Evolutionary conservation across 257 asterid species (phyloP).

Genomic region (Orobanche coerulescens): DNA sequence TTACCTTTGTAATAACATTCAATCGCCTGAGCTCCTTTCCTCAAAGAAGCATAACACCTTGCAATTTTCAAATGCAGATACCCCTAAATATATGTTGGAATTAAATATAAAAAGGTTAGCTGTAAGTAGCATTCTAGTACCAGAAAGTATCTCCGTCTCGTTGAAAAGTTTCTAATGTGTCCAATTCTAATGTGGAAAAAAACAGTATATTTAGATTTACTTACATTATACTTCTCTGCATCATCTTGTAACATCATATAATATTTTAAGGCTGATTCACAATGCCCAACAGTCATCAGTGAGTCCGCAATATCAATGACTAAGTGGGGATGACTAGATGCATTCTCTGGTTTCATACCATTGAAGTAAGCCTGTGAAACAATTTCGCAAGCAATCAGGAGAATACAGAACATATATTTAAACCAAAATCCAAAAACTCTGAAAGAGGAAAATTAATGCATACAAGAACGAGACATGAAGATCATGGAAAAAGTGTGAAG

Average conservation of each 20-base stretch:
- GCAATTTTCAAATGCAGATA: conserved; percentile 56
- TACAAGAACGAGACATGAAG: conserved; percentile 6
- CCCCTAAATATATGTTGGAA: conserved; percentile 41
- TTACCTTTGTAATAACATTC: conserved; percentile 56
- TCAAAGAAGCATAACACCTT: conserved; percentile 44
- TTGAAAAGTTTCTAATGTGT: neutral
- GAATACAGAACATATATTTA: neutral
- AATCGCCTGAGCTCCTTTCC: conserved; percentile 42
- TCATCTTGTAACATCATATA: conserved; percentile 52
- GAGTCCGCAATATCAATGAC: conserved; percentile 59
- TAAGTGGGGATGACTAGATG: conserved; percentile 36
- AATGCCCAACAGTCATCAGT: conserved; percentile 42
- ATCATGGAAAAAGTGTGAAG: neutral
- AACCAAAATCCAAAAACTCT: conserved; percentile 14
- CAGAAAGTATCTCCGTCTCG: neutral
- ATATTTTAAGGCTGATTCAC: conserved; percentile 55
- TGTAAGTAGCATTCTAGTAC: conserved; percentile 1
- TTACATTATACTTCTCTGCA: conserved; percentile 37
- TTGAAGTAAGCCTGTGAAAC: conserved; percentile 45
- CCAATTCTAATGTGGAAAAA: conserved; percentile 4
- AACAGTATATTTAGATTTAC: conserved; percentile 15
- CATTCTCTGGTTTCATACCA: conserved; percentile 33
- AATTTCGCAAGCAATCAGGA: conserved; percentile 23
- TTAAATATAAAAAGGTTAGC: conserved; percentile 18
- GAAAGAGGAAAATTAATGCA: conserved; percentile 2